Evolutionary conservation across 768 basidiomycete species (phyloP), one percentile per base, ranked within the genome.

Genomic region (Suillus sp.): DNA sequence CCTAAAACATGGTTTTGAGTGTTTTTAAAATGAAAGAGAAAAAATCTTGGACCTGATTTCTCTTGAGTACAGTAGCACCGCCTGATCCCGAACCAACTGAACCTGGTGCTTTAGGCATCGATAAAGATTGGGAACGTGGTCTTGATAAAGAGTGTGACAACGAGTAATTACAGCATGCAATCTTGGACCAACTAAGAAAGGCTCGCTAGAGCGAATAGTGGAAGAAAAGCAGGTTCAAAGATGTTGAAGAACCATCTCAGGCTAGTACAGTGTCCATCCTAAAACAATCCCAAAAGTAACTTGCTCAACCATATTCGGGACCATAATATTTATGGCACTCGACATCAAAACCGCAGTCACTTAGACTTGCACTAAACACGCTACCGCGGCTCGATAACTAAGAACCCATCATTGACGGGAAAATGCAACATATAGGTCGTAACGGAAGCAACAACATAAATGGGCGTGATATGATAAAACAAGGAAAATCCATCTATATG

Each of bases 391-490:
- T 73, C 45, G 74, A 67, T 63, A 34, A 59, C 61, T 62, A 60
- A 60, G 67, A 60, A 42, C 61, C 40, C 43, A 62, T 68, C 68
- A 74, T 65, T 62, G 70, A 45, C 72, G 64, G 60, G 72, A 72
- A 64, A 80, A 78, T 71, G 62, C 68, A 70, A 76, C 81, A 83
- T 86, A 85, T 79, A 79, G 75, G 81, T 86, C 85, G 81, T 89
- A 82, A 86, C 80, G 80, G 78, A 81, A 82, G 83, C 83, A 87
- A 78, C 78, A 80, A 82, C 83, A 84, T 89, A 89, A 86, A 89
- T 86, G 84, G 71, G 79, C 80, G 79, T 82, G 78, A 83, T 81
- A 83, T 82, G 78, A 72, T 57, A 57, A 76, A 67, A 69, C 73
- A 64, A 69, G 61, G 68, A 70, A 71, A 75, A 74, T 67, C 72